A percentile compares a stretch with the other conserved stretches of the same genome.
These are phyloP conservation scores for Verticillium nonalfalfae DNA, from an alignment of 2,329 filamentous ascomycete genomes.

Conservation along the genomic window DNA sequence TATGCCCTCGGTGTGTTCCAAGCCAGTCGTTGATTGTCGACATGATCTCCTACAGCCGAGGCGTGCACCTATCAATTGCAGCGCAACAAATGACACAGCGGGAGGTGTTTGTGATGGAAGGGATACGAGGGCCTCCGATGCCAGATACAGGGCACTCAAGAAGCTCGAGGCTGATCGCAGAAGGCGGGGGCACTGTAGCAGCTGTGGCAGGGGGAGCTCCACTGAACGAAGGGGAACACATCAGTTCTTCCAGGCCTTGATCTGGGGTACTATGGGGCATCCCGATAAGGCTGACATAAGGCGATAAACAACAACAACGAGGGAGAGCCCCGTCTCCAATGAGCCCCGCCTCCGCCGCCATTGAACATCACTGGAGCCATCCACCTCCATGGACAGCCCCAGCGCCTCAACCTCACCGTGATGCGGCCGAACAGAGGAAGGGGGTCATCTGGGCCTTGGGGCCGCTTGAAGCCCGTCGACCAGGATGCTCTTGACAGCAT, in stretches of 20 bases:
- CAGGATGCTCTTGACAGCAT: constrained; percentile 74
- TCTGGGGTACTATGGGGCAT: background rate
- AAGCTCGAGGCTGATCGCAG: background rate
- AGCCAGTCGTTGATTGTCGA: no score
- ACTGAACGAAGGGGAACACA: no score
- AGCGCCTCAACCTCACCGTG: background rate
- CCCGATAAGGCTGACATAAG: background rate
- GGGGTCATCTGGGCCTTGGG: constrained; percentile 51
- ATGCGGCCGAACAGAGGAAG: constrained; percentile 7
- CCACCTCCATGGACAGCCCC: background rate
- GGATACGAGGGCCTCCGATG: no score
- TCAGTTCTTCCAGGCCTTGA: background rate
- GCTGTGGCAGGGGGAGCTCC: no score
- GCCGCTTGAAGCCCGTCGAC: constrained; percentile 65
- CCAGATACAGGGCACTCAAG: background rate
- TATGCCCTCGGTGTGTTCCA: background rate
- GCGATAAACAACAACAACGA: background rate
- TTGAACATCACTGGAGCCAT: background rate
- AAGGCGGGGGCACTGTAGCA: no score
- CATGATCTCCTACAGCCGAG: no score
- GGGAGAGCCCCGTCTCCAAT: background rate
- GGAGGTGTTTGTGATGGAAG: no score
- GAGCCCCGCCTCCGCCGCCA: background rate
- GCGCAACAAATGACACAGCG: no score
- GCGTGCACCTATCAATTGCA: no score